Evolutionary conservation across 805 yeast species (phyloP).

Genomic region (Pichia paraexigua): DNA sequence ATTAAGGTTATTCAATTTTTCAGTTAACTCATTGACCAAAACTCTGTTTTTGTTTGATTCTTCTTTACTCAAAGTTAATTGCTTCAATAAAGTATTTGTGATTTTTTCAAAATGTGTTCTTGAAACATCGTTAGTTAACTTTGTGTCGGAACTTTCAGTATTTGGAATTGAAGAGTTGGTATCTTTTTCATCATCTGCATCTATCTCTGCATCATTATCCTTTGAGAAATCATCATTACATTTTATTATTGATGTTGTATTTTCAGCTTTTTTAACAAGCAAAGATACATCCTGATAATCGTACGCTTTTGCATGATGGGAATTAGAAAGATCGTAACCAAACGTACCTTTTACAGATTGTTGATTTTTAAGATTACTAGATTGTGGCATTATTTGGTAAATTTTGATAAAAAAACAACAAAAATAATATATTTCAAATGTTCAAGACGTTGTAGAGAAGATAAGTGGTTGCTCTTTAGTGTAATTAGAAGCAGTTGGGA

Average conservation of each 20-base stretch:
- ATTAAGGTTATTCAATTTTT: background rate
- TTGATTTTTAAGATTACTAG: background rate
- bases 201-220: background rate
- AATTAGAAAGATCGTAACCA: slow-evolving; percentile 7
- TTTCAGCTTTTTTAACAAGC: background rate
- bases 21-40: background rate
- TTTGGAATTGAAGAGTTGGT: background rate
- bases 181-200: slow-evolving; percentile 4
- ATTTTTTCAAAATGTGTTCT: background rate
- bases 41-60: background rate
- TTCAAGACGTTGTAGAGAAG: no score
- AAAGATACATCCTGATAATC: background rate
- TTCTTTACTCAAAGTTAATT: background rate
- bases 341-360: background rate
- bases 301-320: background rate
- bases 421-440: background rate
- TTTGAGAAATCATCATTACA: background rate
- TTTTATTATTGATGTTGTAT: background rate
- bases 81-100: background rate
- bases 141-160: background rate
- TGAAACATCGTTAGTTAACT: background rate
- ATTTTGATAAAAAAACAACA: background rate
- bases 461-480: no score
- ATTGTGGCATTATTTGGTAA: background rate
- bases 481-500: no score